These are phyloP conservation scores for Lodderomyces elongisporus DNA, from an alignment of 1,139 yeast species.

Conservation along the genomic window DNA sequence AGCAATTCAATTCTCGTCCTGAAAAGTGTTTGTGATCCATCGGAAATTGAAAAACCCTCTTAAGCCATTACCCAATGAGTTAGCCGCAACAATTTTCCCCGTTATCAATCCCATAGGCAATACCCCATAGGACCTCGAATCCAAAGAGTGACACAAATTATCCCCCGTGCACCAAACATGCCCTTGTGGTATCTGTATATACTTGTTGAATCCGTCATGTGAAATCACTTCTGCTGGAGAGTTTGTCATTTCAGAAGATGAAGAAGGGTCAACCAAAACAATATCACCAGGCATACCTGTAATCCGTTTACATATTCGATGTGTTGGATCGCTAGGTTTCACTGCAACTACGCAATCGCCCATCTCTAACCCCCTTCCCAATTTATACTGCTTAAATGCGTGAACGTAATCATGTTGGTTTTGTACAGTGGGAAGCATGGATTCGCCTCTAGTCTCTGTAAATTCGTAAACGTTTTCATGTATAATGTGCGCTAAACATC, in stretches of 20 bases:
- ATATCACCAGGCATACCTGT: slow-evolving; percentile 96
- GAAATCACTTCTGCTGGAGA: slow-evolving; percentile 22
- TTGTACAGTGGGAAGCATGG: slow-evolving; percentile 89
- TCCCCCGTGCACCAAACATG: slow-evolving; percentile 99
- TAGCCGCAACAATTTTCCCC: slow-evolving; percentile 80
- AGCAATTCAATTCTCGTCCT: slow-evolving; percentile 5
- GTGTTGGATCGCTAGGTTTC: slow-evolving; percentile 86
- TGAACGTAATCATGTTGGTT: slow-evolving; percentile 75
- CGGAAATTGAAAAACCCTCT: slow-evolving; percentile 50
- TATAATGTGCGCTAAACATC: slow-evolving; percentile 63
- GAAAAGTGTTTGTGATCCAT: slow-evolving; percentile 43
- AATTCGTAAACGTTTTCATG: slow-evolving; percentile 69
- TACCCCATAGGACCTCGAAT: slow-evolving; percentile 83
- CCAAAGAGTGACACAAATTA: slow-evolving; percentile 81
- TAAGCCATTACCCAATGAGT: slow-evolving; percentile 35
- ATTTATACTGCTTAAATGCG: slow-evolving; percentile 56
- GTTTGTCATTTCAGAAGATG: slow-evolving; percentile 49
- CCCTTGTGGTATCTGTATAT: slow-evolving; percentile 72
- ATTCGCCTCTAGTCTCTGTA: slow-evolving; percentile 84
- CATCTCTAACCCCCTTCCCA: slow-evolving; percentile 57
- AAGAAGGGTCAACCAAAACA: slow-evolving; percentile 74
- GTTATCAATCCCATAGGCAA: slow-evolving; percentile 82
- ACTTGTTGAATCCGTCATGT: slow-evolving; percentile 52
- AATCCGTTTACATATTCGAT: slow-evolving; percentile 84
- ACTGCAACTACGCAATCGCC: slow-evolving; percentile 89